Evolutionary conservation across 2,329 filamentous ascomycete species (phyloP).

Genomic region (Trichoderma arundinaceum): DNA sequence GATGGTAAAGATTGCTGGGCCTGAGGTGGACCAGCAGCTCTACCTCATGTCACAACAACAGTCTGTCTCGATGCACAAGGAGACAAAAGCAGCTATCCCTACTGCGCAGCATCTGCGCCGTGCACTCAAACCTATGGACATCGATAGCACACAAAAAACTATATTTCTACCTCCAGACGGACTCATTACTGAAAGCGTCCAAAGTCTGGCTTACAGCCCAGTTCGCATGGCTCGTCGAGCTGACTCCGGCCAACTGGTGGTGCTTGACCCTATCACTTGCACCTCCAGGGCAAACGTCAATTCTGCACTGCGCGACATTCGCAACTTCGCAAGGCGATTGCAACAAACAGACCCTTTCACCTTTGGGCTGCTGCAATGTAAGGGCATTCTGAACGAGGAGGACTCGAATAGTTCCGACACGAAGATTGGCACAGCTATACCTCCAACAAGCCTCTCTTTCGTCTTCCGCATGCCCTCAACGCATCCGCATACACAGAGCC

Average conservation of each 20-base stretch:
- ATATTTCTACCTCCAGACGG: background rate
- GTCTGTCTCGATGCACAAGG: background rate
- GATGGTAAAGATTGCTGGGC: slow-evolving; percentile 30
- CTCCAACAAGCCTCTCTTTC: background rate
- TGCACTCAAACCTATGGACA: background rate
- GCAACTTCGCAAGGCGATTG: slow-evolving; percentile 14
- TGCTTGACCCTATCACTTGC: slow-evolving; percentile 8
- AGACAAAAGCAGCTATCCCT: background rate
- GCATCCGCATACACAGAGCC: slow-evolving; percentile 3
- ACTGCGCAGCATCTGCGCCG: background rate
- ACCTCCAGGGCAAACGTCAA: background rate
- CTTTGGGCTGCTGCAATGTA: slow-evolving; percentile 15
- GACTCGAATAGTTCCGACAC: background rate
- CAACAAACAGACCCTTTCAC: slow-evolving; percentile 14
- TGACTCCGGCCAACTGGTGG: background rate
- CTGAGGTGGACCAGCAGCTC: slow-evolving; percentile 29
- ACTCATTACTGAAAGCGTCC: slow-evolving; percentile 7
- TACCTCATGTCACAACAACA: slow-evolving; percentile 13
- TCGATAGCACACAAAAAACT: background rate
- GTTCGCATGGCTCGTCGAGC: slow-evolving; percentile 6
- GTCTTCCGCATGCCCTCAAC: slow-evolving; percentile 10
- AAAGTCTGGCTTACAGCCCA: slow-evolving; percentile 8
- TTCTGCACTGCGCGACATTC: slow-evolving; percentile 9
- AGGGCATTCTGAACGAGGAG: slow-evolving; percentile 5
- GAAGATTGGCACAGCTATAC: background rate